Base-by-base conservation (phyloP, 1,284 basidiomycete genomes). In the Coriolopsis trogii region DNA sequence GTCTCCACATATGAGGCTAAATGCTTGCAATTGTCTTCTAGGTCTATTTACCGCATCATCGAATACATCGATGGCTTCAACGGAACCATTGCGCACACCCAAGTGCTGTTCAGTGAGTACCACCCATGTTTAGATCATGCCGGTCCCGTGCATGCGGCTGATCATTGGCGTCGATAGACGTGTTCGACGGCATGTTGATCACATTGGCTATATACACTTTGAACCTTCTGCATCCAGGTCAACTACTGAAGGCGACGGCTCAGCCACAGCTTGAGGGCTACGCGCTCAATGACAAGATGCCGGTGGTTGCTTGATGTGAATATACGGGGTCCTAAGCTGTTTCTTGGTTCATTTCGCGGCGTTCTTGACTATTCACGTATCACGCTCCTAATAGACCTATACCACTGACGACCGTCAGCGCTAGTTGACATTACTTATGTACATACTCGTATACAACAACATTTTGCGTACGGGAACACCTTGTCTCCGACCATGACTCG, bases 151-250 rank as follows among this genome's bases (percentile, higher is more conserved):
- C 4, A 20, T 21, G 9, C 9, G 7, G 20, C 34, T 46, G 8
- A 53, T 28, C 6, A 6, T 10, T 3, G 7, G 7, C 4, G 18
- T 15, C 2, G 18, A 3, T 44, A 56, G 55, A 55, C 30, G 33
- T 80, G n/a, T 73, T 87, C 7, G 84, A 86, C 52, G 83, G 76
- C 5, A 67, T 70, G 6, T 79, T 85, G 73, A 76, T 87, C 57
- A 63, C 73, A 0, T 68, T 84, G 6, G 80, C 80, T 2, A 76
- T 81, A 28, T 76, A 68, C 45, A 74, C 74, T 3, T 71, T 83
- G 52, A 84, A 84, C 63, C 53, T 81, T 53, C 63, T 78, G 39
- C 77, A 84, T 57, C 82, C 83, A 3, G 74, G 78, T 6, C 25
- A 15, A 4, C 53, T 57, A 28, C 41, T 60, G 16, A n/a, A 46